Percentiles rank a stretch among this genome's conserved stretches.
Evolutionary conservation across 441 rosid species (phyloP).

Genomic region (Pelargonium citronellum): DNA sequence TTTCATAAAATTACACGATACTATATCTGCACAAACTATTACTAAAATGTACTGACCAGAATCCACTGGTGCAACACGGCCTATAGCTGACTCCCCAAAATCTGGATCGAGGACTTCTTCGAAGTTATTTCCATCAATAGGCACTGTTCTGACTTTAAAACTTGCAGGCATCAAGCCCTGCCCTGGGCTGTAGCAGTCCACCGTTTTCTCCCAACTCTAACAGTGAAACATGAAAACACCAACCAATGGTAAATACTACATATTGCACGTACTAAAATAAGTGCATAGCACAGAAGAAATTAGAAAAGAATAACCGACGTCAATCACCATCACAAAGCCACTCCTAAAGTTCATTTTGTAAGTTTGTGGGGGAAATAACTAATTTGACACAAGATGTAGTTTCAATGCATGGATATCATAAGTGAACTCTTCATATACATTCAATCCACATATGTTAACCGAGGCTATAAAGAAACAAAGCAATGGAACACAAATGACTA

Average conservation of each 20-base stretch:
- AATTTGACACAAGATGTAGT: neutral
- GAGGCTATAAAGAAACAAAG: neutral
- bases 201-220: conserved; percentile 97
- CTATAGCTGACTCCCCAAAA: conserved; percentile 92
- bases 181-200: conserved; percentile 95
- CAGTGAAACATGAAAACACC: conserved; percentile 22
- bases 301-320: no score
- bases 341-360: neutral
- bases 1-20: no score
- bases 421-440: neutral
- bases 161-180: conserved; percentile 98
- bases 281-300: no score
- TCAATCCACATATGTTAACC: neutral
- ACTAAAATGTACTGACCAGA: conserved; percentile 45
- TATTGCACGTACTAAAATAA: conserved; percentile 8
- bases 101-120: conserved; percentile 89
- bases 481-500: neutral
- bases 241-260: neutral
- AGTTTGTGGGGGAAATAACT: neutral
- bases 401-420: neutral
- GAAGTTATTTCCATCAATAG: conserved; percentile 56
- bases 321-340: neutral
- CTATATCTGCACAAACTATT: neutral
- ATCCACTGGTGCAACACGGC: conserved; percentile 75
- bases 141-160: conserved; percentile 80